Percentiles rank a stretch among this genome's conserved stretches.
Evolutionary conservation across 2,329 filamentous ascomycete genomes (phyloP).

Genomic region (Penicillium sp.): DNA sequence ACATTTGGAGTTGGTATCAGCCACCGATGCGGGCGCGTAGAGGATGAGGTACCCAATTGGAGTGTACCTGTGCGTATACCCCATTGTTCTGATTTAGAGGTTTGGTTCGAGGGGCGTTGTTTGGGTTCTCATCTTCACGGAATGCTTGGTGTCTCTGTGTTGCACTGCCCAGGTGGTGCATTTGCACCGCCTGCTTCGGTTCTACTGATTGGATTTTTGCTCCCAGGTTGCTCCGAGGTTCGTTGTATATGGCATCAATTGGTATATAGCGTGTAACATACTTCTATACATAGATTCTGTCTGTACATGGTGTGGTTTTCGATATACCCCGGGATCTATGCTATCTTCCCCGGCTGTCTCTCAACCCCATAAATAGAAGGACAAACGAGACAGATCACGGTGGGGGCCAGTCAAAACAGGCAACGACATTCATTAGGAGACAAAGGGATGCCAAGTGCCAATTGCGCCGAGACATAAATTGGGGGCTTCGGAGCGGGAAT

Average conservation of each 20-base stretch:
- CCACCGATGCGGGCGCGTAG: constrained; percentile 23
- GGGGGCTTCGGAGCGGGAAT: constrained; percentile 25
- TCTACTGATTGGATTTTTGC: neutral
- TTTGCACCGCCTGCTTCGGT: neutral
- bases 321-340: neutral
- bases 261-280: neutral
- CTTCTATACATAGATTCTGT: neutral
- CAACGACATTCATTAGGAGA: neutral
- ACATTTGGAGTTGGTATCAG: constrained; percentile 66
- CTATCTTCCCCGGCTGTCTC: neutral
- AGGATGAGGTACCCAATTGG: neutral
- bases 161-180: neutral
- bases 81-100: neutral
- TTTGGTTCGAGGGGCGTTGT: neutral
- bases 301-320: neutral
- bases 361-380: neutral
- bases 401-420: neutral
- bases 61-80: neutral
- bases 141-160: neutral
- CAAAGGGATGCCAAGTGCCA: constrained; percentile 7
- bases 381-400: neutral
- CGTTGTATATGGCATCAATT: neutral
- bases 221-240: no score
- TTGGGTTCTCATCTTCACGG: neutral
- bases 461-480: constrained; percentile 16